Evolutionary conservation across 306 rosid species (phyloP).

Genomic region (Cucumis sativus): Cucumber_9930_V3 NC_026658.2:16696001-16696500

Average conservation of each 20-base stretch:
- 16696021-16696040: conserved; percentile 82
- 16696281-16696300: conserved; percentile 97
- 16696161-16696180: conserved; percentile 99
- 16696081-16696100: conserved; percentile 82
- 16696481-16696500: conserved; percentile 72
- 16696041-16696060: conserved; percentile 81
- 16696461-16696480: conserved; percentile 91
- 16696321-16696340: conserved; percentile 98
- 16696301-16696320: conserved; percentile 99
- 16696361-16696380: not conserved
- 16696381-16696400: not conserved
- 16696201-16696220: conserved; percentile 16
- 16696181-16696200: conserved; percentile 42
- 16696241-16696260: conserved; percentile 18
- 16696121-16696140: conserved; percentile 96
- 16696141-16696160: conserved; percentile 94
- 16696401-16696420: not conserved
- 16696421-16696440: conserved; percentile 83
- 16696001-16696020: conserved; percentile 69
- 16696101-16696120: conserved; percentile 95
- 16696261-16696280: conserved; percentile 99
- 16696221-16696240: no score
- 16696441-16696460: conserved; percentile 99
- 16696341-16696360: conserved; percentile 36
- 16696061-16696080: conserved; percentile 94